phyloP scores from a whole-genome alignment of 2,329 filamentous ascomycete genomes.

The Beauveria medogensis region DNA sequence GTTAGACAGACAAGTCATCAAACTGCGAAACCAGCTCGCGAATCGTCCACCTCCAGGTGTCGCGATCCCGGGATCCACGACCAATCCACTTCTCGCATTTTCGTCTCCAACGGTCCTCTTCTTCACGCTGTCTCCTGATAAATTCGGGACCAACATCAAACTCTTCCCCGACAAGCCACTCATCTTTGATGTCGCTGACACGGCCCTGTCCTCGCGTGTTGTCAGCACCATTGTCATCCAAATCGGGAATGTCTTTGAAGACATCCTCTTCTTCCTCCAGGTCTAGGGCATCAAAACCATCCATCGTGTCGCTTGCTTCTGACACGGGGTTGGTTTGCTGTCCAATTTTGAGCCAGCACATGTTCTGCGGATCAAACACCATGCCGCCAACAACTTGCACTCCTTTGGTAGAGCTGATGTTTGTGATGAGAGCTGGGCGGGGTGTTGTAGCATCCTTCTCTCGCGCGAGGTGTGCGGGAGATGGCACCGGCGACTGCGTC shows the following conservation, averaged over 20 bases:
- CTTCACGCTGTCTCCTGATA: slow-evolving; percentile 76
- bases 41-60: slow-evolving; percentile 71
- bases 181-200: slow-evolving; percentile 57
- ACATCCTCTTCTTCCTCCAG: slow-evolving; percentile 75
- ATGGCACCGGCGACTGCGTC: slow-evolving; percentile 38
- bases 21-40: slow-evolving; percentile 47
- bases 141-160: slow-evolving; percentile 97
- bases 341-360: slow-evolving; percentile 90
- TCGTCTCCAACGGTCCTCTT: slow-evolving; percentile 84
- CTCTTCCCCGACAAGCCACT: slow-evolving; percentile 87
- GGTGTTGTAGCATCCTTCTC: slow-evolving; percentile 54
- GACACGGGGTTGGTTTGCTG: slow-evolving; percentile 37
- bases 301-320: slow-evolving; percentile 49
- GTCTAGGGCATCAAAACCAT: slow-evolving; percentile 62
- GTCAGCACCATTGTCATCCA: slow-evolving; percentile 59
- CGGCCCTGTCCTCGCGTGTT: slow-evolving; percentile 42
- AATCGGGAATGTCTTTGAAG: slow-evolving; percentile 89
- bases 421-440: slow-evolving; percentile 77
- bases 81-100: slow-evolving; percentile 83
- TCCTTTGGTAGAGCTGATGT: slow-evolving; percentile 75
- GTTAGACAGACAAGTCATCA: slow-evolving; percentile 29
- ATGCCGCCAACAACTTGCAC: slow-evolving; percentile 95
- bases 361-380: slow-evolving; percentile 94
- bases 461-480: slow-evolving; percentile 34
- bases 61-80: slow-evolving; percentile 45